Conservation (phyloP, 164 flowering plant genomes). For the Macadamia tetraphylla region DNA sequence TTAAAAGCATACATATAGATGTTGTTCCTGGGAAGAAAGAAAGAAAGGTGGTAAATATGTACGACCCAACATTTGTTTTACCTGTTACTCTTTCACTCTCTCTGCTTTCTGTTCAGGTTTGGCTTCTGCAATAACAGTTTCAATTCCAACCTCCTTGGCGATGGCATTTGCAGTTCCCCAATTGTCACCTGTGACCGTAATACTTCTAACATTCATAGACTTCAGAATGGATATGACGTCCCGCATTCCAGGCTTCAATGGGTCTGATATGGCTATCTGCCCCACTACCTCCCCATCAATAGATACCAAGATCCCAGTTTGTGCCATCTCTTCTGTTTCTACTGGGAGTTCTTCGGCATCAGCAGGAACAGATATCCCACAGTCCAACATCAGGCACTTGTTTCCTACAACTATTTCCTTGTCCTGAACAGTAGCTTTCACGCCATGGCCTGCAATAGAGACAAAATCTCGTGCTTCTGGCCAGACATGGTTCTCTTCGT, state of each 20-base stretch:
- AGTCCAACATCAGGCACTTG: slow-evolving; percentile 44
- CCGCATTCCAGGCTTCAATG: slow-evolving; percentile 51
- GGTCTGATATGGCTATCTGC: slow-evolving; percentile 53
- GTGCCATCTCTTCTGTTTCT: slow-evolving; percentile 51
- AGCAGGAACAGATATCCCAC: slow-evolving; percentile 28
- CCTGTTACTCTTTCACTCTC: slow-evolving; percentile 27
- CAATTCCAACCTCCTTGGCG: slow-evolving; percentile 74
- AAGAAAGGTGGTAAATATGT: not conserved
- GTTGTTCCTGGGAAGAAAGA: too few species aligned
- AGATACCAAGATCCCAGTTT: slow-evolving; percentile 53
- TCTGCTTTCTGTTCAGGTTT: slow-evolving; percentile 84
- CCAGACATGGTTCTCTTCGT: slow-evolving; percentile 33
- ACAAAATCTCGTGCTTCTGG: slow-evolving; percentile 41
- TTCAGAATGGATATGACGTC: slow-evolving; percentile 56
- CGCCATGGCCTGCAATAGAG: slow-evolving; percentile 55
- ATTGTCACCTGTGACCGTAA: slow-evolving; percentile 69
- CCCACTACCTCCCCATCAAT: slow-evolving; percentile 44
- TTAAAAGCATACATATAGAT: too few species aligned
- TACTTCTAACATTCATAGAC: slow-evolving; percentile 50
- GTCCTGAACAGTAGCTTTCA: slow-evolving; percentile 41
- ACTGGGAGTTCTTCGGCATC: slow-evolving; percentile 44
- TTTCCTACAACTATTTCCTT: slow-evolving; percentile 58
- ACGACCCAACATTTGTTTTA: too few species aligned
- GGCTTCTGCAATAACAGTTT: slow-evolving; percentile 71
- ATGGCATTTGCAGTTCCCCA: slow-evolving; percentile 69